Conservation (phyloP, 495 filamentous ascomycete species). For the Trichoderma erinaceum region DNA sequence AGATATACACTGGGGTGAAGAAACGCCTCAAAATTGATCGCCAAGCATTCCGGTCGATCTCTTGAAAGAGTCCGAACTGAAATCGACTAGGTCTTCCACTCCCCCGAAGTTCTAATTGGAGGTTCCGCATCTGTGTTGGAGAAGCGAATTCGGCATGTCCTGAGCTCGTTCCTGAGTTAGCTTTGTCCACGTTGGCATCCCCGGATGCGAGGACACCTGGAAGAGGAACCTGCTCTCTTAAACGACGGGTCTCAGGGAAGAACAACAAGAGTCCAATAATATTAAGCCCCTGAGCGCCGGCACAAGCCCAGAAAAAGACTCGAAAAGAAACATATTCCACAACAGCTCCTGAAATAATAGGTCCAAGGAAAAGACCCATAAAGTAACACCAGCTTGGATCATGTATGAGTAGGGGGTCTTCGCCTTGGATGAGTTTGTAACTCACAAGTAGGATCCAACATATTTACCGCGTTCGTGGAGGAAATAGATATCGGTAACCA, state of each 20-base stretch:
- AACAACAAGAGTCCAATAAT: conserved; percentile 23
- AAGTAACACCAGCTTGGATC: conserved; percentile 28
- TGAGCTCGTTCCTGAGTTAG: not conserved
- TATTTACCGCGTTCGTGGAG: conserved; percentile 57
- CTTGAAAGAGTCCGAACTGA: conserved; percentile 51
- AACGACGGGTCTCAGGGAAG: conserved; percentile 54
- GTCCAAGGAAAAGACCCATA: conserved; percentile 42
- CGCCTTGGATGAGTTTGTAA: not conserved
- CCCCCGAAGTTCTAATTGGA: not conserved
- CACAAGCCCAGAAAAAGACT: conserved; percentile 42
- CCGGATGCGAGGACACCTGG: not conserved
- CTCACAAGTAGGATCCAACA: conserved; percentile 54
- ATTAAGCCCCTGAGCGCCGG: conserved; percentile 29
- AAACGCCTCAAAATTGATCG: conserved; percentile 31
- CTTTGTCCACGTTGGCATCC: not conserved
- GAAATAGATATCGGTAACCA: conserved; percentile 59
- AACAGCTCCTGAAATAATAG: conserved; percentile 54
- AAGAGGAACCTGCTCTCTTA: conserved; percentile 2
- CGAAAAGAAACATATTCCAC: conserved; percentile 21
- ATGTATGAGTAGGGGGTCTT: not conserved
- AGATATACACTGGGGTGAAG: conserved; percentile 50
- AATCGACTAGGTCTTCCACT: conserved; percentile 38
- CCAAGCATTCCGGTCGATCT: conserved; percentile 30
- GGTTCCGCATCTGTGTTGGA: not conserved
- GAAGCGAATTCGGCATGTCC: not conserved